Conservation (phyloP, 192 early-diverging fungal species). For the Backusella australiensis region DNA sequence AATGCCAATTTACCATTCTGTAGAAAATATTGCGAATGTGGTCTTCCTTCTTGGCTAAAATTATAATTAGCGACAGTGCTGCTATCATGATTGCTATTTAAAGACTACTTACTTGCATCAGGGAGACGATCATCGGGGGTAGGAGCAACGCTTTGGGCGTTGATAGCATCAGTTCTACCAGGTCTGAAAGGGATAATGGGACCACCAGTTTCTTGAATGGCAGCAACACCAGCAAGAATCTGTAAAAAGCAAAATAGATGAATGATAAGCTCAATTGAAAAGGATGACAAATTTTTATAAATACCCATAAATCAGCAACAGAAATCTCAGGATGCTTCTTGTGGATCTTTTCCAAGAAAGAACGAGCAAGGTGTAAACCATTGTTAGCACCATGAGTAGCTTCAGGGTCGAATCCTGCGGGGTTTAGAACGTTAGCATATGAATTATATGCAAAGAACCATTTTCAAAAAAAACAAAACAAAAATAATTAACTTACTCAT, state of each 20-base stretch:
- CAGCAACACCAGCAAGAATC: not conserved
- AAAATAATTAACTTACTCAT: constrained; percentile 45
- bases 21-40: constrained; percentile 81
- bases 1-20: constrained; percentile 53
- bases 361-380: constrained; percentile 71
- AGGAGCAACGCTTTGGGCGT: constrained; percentile 31
- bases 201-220: constrained; percentile 48
- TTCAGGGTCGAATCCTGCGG: constrained; percentile 59
- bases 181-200: constrained; percentile 73
- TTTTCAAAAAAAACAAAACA: not conserved
- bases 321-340: constrained; percentile 74
- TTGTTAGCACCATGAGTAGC: constrained; percentile 72
- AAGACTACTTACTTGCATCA: constrained; percentile 47
- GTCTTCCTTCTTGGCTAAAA: constrained; percentile 48
- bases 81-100: not conserved
- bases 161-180: constrained; percentile 55
- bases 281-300: constrained; percentile 57
- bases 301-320: constrained; percentile 83
- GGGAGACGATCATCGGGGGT: constrained; percentile 79
- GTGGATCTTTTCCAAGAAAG: constrained; percentile 78
- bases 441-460: not conserved
- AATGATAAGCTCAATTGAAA: not conserved
- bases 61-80: not conserved
- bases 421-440: not conserved
- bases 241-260: not conserved